Evolutionary conservation across 192 early-diverging fungal genomes (phyloP).

Genomic region (Entomortierella parvispora): DNA sequence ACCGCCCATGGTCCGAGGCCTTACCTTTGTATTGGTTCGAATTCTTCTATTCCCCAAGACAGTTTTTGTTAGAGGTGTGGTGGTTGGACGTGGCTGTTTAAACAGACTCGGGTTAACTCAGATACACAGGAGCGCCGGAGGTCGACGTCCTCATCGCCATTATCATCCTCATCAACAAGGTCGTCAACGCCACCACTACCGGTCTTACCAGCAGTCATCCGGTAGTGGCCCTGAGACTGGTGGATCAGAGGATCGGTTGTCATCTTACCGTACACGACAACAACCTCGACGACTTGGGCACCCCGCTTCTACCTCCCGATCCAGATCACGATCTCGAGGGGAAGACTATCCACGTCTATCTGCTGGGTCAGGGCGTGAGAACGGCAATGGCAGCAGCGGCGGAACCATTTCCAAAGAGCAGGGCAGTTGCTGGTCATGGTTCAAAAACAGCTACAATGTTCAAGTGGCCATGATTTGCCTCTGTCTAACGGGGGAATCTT

Average conservation of each 20-base stretch:
- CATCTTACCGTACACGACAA: not conserved
- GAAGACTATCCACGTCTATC: not conserved
- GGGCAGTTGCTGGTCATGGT: not conserved
- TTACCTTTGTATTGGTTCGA: conserved; percentile 16
- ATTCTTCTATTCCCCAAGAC: conserved; percentile 21
- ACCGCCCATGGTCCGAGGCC: not conserved
- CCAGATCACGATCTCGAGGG: not conserved
- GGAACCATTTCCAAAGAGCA: not conserved
- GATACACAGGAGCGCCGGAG: not conserved
- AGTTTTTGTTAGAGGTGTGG: conserved; percentile 5
- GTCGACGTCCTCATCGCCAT: not conserved
- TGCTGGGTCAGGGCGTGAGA: not conserved
- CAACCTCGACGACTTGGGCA: not conserved
- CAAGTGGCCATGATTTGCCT: conserved; percentile 31
- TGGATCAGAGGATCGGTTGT: too few relatives aligned
- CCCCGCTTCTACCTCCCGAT: conserved; percentile 1
- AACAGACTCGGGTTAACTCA: not conserved
- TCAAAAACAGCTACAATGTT: conserved; percentile 17
- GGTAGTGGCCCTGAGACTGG: not conserved
- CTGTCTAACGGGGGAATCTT: conserved; percentile 26
- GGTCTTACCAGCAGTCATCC: conserved; percentile 3
- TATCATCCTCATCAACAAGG: not conserved
- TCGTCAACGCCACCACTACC: conserved; percentile 1
- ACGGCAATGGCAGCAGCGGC: not conserved
- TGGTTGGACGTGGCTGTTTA: conserved; percentile 2